A percentile compares a stretch with the other conserved stretches of the same genome.
Evolutionary conservation across 495 filamentous ascomycete species (phyloP).

Genomic region (Tuber calosporum): DNA sequence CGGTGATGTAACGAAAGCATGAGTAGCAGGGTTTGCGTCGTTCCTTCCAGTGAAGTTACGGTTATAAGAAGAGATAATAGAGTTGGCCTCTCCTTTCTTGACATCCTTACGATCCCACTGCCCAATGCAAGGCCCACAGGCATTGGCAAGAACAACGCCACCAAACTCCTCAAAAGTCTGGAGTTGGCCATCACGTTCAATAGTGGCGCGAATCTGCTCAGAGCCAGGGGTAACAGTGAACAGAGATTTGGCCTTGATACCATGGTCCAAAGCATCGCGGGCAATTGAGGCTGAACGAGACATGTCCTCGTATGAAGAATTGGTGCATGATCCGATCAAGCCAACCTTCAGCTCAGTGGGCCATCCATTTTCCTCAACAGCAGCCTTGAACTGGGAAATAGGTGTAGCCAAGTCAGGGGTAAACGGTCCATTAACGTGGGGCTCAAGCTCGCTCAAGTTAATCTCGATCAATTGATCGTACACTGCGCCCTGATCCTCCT

Average conservation of each 20-base stretch:
- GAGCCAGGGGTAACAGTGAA: conserved; percentile 96
- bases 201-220: conserved; percentile 95
- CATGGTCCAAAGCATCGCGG: conserved; percentile 86
- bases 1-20: conserved; percentile 97
- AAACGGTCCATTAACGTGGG: conserved; percentile 98
- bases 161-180: conserved; percentile 96
- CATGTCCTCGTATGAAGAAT: conserved; percentile 99
- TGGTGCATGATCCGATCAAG: conserved; percentile 96
- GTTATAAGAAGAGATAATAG: conserved; percentile 94
- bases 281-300: conserved; percentile 90
- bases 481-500: conserved; percentile 84
- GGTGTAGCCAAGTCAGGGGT: conserved; percentile 98
- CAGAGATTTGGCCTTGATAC: conserved; percentile 83
- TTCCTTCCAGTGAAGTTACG: conserved; percentile 99
- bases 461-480: conserved; percentile 96
- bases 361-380: conserved; percentile 90
- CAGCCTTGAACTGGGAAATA: conserved; percentile 93
- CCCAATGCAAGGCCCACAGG: conserved; percentile 71
- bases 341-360: conserved; percentile 96
- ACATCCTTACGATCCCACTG: conserved; percentile 96
- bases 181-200: conserved; percentile 89
- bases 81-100: conserved; percentile 95
- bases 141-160: conserved; percentile 92
- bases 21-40: conserved; percentile 96
- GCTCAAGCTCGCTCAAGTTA: conserved; percentile 89